A percentile compares a stretch with the other conserved stretches of the same genome.
Evolutionary conservation across 345 rosid species (phyloP).

Genomic region (Salix koriyanagi): DNA sequence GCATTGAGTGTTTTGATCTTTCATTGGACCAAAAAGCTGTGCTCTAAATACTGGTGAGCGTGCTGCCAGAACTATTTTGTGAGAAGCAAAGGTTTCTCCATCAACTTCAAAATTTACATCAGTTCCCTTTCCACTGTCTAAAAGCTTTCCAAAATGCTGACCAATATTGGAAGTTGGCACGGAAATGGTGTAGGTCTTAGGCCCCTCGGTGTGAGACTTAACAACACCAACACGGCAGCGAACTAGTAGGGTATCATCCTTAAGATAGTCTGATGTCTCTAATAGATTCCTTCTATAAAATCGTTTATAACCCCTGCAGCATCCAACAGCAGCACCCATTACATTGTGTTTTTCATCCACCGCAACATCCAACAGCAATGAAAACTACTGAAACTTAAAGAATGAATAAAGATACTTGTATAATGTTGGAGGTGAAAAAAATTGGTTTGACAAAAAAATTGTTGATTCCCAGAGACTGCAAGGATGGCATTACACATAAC

Average conservation of each 20-base stretch:
- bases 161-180: conserved; percentile 31
- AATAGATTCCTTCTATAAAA: conserved; percentile 20
- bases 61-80: conserved; percentile 31
- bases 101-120: conserved; percentile 34
- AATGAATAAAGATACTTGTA: background rate
- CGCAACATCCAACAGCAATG: background rate
- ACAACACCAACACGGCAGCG: conserved; percentile 30
- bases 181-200: conserved; percentile 20
- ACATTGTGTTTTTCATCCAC: background rate
- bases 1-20: conserved; percentile 25
- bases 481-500: background rate
- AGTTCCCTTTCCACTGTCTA: conserved; percentile 24
- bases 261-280: conserved; percentile 22
- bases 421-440: background rate
- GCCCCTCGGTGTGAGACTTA: conserved; percentile 29
- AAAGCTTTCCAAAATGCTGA: conserved; percentile 28
- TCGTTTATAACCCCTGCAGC: conserved; percentile 25
- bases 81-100: conserved; percentile 27
- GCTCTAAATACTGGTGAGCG: conserved; percentile 32
- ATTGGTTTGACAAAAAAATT: background rate
- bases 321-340: background rate
- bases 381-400: background rate
- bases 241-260: conserved; percentile 11
- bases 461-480: background rate
- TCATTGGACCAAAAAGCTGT: conserved; percentile 37